Conservation (phyloP, 2,329 filamentous ascomycete species). For the Cladophialophora immunda region DNA sequence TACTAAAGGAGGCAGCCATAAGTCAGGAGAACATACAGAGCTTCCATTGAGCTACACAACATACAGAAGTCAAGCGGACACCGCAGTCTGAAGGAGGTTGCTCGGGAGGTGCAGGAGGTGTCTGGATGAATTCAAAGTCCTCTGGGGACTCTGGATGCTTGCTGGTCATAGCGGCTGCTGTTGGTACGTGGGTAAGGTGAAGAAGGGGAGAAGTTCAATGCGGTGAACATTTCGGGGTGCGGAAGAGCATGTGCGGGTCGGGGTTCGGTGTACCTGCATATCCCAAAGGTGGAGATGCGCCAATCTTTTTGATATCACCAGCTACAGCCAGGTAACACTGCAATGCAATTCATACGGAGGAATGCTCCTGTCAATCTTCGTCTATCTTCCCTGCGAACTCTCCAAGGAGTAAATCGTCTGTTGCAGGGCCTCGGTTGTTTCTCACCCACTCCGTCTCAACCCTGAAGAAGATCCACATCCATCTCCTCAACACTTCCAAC, state of each 20-base stretch:
- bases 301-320: constrained; percentile 1
- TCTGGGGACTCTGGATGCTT: constrained; percentile 55
- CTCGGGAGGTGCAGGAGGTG: constrained; percentile 64
- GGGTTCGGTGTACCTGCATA: constrained; percentile 13
- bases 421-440: constrained; percentile 64
- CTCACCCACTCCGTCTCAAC: constrained; percentile 51
- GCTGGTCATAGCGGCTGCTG: constrained; percentile 46
- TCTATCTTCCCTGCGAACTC: constrained; percentile 75
- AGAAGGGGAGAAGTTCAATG: constrained; percentile 19
- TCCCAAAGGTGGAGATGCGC: constrained; percentile 4
- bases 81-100: constrained; percentile 65
- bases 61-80: constrained; percentile 68
- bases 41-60: constrained; percentile 41
- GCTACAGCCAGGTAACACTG: background rate
- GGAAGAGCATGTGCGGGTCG: background rate
- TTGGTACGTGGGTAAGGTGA: constrained; percentile 36
- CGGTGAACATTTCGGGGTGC: constrained; percentile 15
- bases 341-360: background rate
- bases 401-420: constrained; percentile 77
- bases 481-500: constrained; percentile 85
- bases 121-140: constrained; percentile 65
- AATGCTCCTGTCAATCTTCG: constrained; percentile 57
- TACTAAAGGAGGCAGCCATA: constrained; percentile 63
- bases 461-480: constrained; percentile 70
- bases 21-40: background rate